phyloP scores from a whole-genome alignment of 768 basidiomycete genomes.

The Tylopilus balloui region DNA sequence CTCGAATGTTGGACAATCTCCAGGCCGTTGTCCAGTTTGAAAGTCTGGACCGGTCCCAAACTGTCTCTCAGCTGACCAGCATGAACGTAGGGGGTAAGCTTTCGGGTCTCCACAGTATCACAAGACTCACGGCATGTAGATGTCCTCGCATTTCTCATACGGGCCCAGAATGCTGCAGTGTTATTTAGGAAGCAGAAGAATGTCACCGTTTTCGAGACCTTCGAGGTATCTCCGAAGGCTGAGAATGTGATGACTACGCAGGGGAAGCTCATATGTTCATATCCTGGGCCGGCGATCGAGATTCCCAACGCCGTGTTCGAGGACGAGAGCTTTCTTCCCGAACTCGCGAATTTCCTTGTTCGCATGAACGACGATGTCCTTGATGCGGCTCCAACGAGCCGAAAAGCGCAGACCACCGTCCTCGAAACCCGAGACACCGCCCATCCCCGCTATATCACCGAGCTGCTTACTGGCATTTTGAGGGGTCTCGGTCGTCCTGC shows the following conservation, averaged over 20 bases:
- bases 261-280: constrained; percentile 45
- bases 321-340: constrained; percentile 27
- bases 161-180: constrained; percentile 46
- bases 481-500: constrained; percentile 34
- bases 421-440: constrained; percentile 38
- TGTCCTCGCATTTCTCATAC: constrained; percentile 35
- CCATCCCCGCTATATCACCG: constrained; percentile 46
- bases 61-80: constrained; percentile 3
- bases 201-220: constrained; percentile 39
- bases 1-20: constrained; percentile 30
- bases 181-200: constrained; percentile 33
- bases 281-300: constrained; percentile 42
- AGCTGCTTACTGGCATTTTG: constrained; percentile 46
- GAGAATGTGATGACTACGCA: constrained; percentile 33
- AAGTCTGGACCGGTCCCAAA: constrained; percentile 7
- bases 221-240: constrained; percentile 40
- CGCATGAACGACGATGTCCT: constrained; percentile 32
- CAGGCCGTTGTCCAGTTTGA: constrained; percentile 9
- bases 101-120: not conserved
- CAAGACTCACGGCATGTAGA: constrained; percentile 25
- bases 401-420: constrained; percentile 35
- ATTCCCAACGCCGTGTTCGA: constrained; percentile 30
- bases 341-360: constrained; percentile 38
- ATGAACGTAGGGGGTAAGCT: constrained; percentile 11
- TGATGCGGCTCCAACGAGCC: constrained; percentile 33